These are phyloP conservation scores for Apophysomyces variabilis DNA, from an alignment of 371 early-diverging fungal species.

Conservation along the genomic window DNA sequence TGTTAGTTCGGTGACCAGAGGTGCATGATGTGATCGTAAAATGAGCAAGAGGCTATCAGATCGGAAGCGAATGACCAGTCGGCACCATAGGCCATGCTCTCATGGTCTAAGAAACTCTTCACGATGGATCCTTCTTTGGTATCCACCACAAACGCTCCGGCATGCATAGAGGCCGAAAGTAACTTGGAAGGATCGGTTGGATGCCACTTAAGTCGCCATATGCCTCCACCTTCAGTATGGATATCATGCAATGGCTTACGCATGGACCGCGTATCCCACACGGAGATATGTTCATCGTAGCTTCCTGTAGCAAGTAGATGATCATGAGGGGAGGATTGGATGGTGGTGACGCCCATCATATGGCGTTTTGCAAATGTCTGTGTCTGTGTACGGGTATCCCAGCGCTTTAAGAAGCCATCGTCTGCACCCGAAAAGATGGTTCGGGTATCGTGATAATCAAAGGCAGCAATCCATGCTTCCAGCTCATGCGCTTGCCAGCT, in stretches of 20 bases:
- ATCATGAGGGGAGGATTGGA: slow-evolving; percentile 82
- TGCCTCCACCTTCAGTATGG: slow-evolving; percentile 82
- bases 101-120: slow-evolving; percentile 71
- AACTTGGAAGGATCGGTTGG: slow-evolving; percentile 67
- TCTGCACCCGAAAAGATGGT: slow-evolving; percentile 79
- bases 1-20: slow-evolving; percentile 65
- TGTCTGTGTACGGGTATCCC: slow-evolving; percentile 76
- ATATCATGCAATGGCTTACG: slow-evolving; percentile 68
- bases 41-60: slow-evolving; percentile 87
- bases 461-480: slow-evolving; percentile 93
- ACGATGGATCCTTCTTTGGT: slow-evolving; percentile 15
- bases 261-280: slow-evolving; percentile 91
- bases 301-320: slow-evolving; percentile 82
- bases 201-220: slow-evolving; percentile 95
- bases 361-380: slow-evolving; percentile 46
- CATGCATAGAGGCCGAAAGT: slow-evolving; percentile 90
- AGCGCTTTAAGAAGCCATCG: slow-evolving; percentile 82
- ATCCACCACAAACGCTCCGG: slow-evolving; percentile 54
- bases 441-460: slow-evolving; percentile 76
- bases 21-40: slow-evolving; percentile 90
- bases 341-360: slow-evolving; percentile 84
- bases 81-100: slow-evolving; percentile 88
- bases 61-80: slow-evolving; percentile 78
- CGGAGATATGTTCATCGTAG: slow-evolving; percentile 84
- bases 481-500: slow-evolving; percentile 85